These are phyloP conservation scores for Phycomyces nitens DNA, from an alignment of 192 early-diverging fungal species.

Conservation along the genomic window DNA sequence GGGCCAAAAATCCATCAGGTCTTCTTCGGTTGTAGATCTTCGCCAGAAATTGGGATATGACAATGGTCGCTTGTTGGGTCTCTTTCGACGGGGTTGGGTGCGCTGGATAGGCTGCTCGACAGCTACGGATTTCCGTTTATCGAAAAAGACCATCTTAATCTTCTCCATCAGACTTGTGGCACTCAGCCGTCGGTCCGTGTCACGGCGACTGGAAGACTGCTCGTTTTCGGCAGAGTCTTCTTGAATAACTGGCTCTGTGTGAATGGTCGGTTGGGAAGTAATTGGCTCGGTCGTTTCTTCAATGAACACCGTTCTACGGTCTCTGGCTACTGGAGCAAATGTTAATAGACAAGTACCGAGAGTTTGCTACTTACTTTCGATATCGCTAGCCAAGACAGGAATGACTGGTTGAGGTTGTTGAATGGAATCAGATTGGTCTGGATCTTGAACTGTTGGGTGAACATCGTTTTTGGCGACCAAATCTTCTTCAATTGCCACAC, in stretches of 20 bases:
- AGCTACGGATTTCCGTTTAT: not conserved
- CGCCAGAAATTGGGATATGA: slow-evolving; percentile 22
- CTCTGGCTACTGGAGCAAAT: not conserved
- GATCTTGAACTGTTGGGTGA: no score
- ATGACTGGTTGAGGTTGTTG: no score
- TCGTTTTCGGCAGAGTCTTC: not conserved
- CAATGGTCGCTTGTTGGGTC: slow-evolving; percentile 10
- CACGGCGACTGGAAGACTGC: not conserved
- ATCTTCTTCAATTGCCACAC: slow-evolving; percentile 44
- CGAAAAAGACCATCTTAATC: slow-evolving; percentile 12
- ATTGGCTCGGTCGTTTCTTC: slow-evolving; percentile 3
- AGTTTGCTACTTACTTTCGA: not conserved
- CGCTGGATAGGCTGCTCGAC: no score
- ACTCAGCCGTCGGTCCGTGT: not conserved
- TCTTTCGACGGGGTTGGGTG: not conserved
- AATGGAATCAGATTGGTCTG: no score
- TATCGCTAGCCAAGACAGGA: no score
- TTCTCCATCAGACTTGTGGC: slow-evolving; percentile 8
- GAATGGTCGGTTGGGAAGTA: not conserved
- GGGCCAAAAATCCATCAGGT: not conserved
- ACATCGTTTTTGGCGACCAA: not conserved
- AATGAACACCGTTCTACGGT: not conserved
- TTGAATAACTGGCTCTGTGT: not conserved
- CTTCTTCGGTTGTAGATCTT: not conserved
- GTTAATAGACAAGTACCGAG: no score